Evolutionary conservation across 2,329 filamentous ascomycete genomes (phyloP).

Genomic region (Didymella segeticola): DNA sequence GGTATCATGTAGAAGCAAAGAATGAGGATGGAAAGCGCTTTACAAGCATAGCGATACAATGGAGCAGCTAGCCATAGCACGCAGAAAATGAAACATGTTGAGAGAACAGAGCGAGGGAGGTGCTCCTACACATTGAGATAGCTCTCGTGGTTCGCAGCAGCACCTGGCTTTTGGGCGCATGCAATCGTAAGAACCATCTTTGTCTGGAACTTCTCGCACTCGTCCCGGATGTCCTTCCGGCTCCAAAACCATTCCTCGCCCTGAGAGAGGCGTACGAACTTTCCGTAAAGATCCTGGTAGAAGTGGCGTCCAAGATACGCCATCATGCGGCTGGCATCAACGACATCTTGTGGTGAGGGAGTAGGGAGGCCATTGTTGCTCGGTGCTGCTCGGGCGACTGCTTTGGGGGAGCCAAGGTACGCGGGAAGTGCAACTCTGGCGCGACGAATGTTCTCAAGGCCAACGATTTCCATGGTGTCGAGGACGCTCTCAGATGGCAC

Average conservation of each 20-base stretch:
- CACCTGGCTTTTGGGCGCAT: slow-evolving; percentile 30
- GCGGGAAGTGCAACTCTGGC: slow-evolving; percentile 35
- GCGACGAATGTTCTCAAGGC: slow-evolving; percentile 35
- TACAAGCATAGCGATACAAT: neutral
- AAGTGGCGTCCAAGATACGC: slow-evolving; percentile 35
- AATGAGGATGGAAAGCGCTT: neutral
- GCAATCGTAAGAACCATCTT: slow-evolving; percentile 38
- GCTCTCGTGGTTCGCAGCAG: slow-evolving; percentile 15
- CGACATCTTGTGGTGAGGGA: slow-evolving; percentile 27
- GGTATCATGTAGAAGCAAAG: slow-evolving; percentile 17
- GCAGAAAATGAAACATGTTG: neutral
- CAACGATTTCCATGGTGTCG: slow-evolving; percentile 39
- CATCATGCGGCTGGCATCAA: slow-evolving; percentile 36
- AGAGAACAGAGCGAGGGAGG: neutral
- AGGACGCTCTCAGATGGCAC: slow-evolving; percentile 35
- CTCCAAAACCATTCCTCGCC: slow-evolving; percentile 40
- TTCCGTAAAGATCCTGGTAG: slow-evolving; percentile 34
- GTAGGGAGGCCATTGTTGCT: slow-evolving; percentile 15
- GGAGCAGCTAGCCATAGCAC: neutral
- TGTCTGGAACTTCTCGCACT: slow-evolving; percentile 33
- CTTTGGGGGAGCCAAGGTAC: slow-evolving; percentile 19
- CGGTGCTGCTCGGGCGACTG: slow-evolving; percentile 10
- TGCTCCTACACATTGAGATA: slow-evolving; percentile 26
- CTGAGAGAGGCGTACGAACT: slow-evolving; percentile 21
- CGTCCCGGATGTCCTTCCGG: slow-evolving; percentile 28